phyloP scores from a whole-genome alignment of 768 basidiomycete species.

The Trichaptum fuscoviolaceum region DNA sequence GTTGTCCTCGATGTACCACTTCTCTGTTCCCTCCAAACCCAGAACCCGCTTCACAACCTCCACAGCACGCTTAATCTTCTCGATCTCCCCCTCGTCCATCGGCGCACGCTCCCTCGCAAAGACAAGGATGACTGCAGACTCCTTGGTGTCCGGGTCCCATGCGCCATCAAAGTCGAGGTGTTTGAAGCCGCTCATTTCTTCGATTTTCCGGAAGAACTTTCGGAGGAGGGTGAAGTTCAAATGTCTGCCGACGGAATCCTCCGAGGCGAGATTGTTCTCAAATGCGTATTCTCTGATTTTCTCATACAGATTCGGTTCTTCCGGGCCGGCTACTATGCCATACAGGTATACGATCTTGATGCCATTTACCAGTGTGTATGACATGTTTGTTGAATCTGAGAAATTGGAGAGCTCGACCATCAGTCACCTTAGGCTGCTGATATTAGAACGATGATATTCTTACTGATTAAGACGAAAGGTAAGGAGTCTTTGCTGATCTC shows the following conservation, averaged over 20 bases:
- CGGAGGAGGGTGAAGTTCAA: neutral
- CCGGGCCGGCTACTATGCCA: neutral
- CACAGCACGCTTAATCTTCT: neutral
- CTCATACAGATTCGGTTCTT: neutral
- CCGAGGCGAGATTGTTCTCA: neutral
- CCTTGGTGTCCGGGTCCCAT: neutral
- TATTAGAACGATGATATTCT: too few relatives aligned
- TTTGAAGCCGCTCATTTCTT: neutral
- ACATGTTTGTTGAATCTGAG: neutral
- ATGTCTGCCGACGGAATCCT: neutral
- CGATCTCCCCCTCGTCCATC: neutral
- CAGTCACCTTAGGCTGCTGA: too few relatives aligned
- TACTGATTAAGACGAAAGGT: too few relatives aligned
- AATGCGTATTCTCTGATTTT: neutral
- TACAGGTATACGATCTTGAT: neutral
- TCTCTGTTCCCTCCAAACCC: too few relatives aligned
- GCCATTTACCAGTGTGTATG: too few relatives aligned
- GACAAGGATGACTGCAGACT: neutral
- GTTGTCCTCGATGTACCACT: too few relatives aligned
- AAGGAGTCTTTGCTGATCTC: too few relatives aligned
- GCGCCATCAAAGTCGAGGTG: neutral
- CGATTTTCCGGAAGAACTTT: neutral
- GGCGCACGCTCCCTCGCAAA: neutral
- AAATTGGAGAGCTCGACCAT: too few relatives aligned
- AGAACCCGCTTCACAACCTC: too few relatives aligned